These are phyloP conservation scores for Piedraia hortae DNA, from an alignment of 2,329 filamentous ascomycete genomes.

Conservation along the genomic window DNA sequence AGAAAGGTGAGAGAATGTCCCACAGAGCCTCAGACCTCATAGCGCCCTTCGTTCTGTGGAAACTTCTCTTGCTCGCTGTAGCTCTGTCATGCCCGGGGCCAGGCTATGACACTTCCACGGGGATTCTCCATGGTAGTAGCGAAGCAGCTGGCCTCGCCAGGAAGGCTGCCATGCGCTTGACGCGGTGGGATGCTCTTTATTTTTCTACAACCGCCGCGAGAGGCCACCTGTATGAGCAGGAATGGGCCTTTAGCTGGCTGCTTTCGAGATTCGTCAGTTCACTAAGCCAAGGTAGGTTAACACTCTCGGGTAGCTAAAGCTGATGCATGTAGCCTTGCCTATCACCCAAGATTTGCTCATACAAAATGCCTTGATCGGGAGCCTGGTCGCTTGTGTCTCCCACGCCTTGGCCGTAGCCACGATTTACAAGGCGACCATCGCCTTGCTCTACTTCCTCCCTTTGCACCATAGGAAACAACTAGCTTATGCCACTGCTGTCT, in stretches of 20 bases:
- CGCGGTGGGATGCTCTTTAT: slow-evolving; percentile 62
- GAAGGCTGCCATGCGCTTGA: slow-evolving; percentile 27
- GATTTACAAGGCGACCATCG: slow-evolving; percentile 37
- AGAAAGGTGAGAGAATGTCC: too few species aligned
- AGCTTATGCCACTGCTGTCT: slow-evolving; percentile 37
- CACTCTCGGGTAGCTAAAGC: too few species aligned
- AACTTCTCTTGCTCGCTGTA: slow-evolving; percentile 34
- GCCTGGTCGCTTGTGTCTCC: slow-evolving; percentile 40
- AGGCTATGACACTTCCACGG: slow-evolving; percentile 56
- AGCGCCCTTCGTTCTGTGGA: slow-evolving; percentile 32
- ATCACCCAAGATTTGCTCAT: slow-evolving; percentile 5
- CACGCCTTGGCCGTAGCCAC: slow-evolving; percentile 51
- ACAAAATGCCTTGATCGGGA: slow-evolving; percentile 25
- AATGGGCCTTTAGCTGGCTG: slow-evolving; percentile 53
- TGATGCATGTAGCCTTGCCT: slow-evolving; percentile 2
- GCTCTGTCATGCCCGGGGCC: slow-evolving; percentile 28
- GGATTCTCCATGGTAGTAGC: slow-evolving; percentile 18
- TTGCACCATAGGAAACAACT: slow-evolving; percentile 15
- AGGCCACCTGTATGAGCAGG: slow-evolving; percentile 50
- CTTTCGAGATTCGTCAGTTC: slow-evolving; percentile 22
- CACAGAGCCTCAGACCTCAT: slow-evolving; percentile 4
- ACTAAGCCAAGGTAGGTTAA: slow-evolving; percentile 3
- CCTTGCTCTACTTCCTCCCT: slow-evolving; percentile 21
- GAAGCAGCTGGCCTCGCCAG: neutral
- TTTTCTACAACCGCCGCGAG: slow-evolving; percentile 34